Base-by-base conservation (phyloP, 2,329 filamentous ascomycete species). In the Penicillium concentricum region DNA sequence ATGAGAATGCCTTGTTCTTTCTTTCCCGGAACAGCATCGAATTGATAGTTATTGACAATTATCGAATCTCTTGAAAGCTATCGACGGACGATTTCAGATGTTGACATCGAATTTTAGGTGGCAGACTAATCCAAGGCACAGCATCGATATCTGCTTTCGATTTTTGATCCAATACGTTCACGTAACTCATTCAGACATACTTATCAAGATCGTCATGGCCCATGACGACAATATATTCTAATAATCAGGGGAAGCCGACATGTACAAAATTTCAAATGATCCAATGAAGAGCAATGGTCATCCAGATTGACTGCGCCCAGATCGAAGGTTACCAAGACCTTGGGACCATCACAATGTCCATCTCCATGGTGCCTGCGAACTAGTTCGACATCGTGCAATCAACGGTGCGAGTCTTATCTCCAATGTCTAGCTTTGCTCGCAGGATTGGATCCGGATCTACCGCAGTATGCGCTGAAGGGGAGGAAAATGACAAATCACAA, bases 321-420 rank as follows among this genome's bases (percentile, higher is more conserved):
- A 57, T 59, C 54, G 52, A 55, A 45, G 28, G 44, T n/a, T 52
- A 50, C 53, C 53, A 54, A n/a, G 20, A 12, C 12, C 22, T 10
- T 32, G 48, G 54, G 18, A 38, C 22, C 13, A 15, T 28, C 8
- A 39, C 16, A 35, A 42, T 39, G 16, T 15, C 30, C 12, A 28
- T 10, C 42, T 15, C 22, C 12, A 16, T 48, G 44, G 15, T 24
- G 20, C 9, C 8, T 15, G 15, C 30, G 18, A 13, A 26, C 35
- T 22, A 34, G 24, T 47, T 48, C 18, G 30, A 13, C 18, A 16
- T 20, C 38, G 39, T 47, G 45, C 61, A 62, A 62, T 62, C 55
- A 62, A 37, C 18, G 24, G 9, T 12, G n/a, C 15, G 22, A 55
- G 30, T 28, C 61, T 64, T 64, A 59, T 63, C 62, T 59, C 47